A percentile compares a stretch with the other conserved stretches of the same genome.
These are phyloP conservation scores for Fomitopsis pinicola DNA, from an alignment of 1,284 basidiomycete species.

Conservation along the genomic window DNA sequence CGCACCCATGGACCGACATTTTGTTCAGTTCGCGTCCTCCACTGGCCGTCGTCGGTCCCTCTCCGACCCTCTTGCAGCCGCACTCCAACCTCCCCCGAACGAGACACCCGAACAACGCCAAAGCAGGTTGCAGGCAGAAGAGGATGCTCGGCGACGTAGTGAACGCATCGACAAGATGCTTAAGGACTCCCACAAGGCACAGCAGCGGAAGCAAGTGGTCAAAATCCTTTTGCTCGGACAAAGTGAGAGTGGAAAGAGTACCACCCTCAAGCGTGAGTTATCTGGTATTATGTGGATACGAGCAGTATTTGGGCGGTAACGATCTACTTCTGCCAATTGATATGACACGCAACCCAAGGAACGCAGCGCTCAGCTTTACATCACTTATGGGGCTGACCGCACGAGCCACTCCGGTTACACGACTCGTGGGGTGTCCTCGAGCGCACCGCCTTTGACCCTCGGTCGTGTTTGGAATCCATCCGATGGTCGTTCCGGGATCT, in stretches of 20 bases:
- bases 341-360: neutral
- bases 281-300: conserved; percentile 3
- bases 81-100: conserved; percentile 62
- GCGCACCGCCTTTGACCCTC: neutral
- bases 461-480: neutral
- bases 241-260: conserved; percentile 80
- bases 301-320: conserved; percentile 8
- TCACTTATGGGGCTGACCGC: neutral
- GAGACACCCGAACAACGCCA: conserved; percentile 65
- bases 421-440: neutral
- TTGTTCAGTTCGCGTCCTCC: conserved; percentile 9
- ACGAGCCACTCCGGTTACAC: neutral
- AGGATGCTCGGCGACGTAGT: conserved; percentile 66
- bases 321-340: neutral
- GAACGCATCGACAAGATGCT: conserved; percentile 77
- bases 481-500: neutral
- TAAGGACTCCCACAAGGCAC: conserved; percentile 53
- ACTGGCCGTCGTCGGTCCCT: conserved; percentile 21
- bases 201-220: conserved; percentile 57
- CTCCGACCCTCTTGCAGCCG: conserved; percentile 67
- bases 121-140: conserved; percentile 55
- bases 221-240: conserved; percentile 77
- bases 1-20: conserved; percentile 11
- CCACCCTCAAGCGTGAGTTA: conserved; percentile 77
- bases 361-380: neutral